Evolutionary conservation across 1,284 basidiomycete species (phyloP).

Genomic region (Naganishia sp.): DNA sequence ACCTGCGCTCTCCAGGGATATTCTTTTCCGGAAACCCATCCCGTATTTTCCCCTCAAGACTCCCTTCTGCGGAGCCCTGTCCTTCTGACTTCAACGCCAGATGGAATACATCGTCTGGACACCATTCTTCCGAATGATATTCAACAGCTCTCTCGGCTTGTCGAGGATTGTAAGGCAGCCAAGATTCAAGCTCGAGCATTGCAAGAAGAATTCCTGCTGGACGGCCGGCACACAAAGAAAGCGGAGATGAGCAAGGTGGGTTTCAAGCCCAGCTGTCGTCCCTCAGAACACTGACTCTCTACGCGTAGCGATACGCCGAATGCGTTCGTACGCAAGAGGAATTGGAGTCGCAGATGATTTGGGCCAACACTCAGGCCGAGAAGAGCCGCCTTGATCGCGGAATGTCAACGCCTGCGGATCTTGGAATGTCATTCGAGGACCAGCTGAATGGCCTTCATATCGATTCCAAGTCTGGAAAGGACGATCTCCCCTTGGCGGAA

Average conservation of each 20-base stretch:
- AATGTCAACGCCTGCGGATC: slow-evolving; percentile 11
- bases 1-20: slow-evolving; percentile 39
- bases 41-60: slow-evolving; percentile 37
- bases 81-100: neutral
- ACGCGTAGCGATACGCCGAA: slow-evolving; percentile 49
- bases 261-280: neutral
- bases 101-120: slow-evolving; percentile 2
- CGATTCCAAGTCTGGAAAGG: slow-evolving; percentile 26
- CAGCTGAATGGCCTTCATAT: slow-evolving; percentile 27
- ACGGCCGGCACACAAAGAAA: slow-evolving; percentile 41
- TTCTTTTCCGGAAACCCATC: slow-evolving; percentile 45
- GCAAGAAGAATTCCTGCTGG: slow-evolving; percentile 45
- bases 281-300: neutral
- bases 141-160: slow-evolving; percentile 34
- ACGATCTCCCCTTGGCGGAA: slow-evolving; percentile 41
- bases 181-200: slow-evolving; percentile 47
- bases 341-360: slow-evolving; percentile 54
- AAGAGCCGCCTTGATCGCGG: slow-evolving; percentile 35
- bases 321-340: slow-evolving; percentile 52
- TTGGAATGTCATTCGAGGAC: slow-evolving; percentile 24
- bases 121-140: slow-evolving; percentile 22
- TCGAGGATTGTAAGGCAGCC: slow-evolving; percentile 46
- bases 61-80: slow-evolving; percentile 30
- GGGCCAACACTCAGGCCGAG: slow-evolving; percentile 55
- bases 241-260: slow-evolving; percentile 46